Evolutionary conservation across 1,284 basidiomycete genomes (phyloP).

Genomic region (Anthracocystis panici-leucophaei): DNA sequence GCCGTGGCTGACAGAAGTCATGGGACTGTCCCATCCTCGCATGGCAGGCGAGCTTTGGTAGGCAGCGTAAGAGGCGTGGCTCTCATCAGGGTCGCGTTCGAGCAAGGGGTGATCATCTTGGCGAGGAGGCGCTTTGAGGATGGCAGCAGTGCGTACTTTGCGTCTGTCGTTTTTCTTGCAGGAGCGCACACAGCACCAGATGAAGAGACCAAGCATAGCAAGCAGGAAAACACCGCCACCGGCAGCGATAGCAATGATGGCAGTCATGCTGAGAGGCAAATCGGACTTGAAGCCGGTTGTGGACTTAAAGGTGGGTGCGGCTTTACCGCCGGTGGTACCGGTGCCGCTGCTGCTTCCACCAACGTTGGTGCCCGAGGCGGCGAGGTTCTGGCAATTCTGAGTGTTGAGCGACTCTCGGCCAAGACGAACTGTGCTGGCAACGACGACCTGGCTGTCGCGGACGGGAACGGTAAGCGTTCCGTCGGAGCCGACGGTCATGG

Average conservation of each 20-base stretch:
- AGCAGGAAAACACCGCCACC: conserved; percentile 43
- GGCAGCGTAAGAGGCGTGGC: conserved; percentile 22
- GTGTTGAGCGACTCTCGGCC: conserved; percentile 36
- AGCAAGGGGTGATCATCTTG: conserved; percentile 40
- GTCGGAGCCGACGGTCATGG: conserved; percentile 42
- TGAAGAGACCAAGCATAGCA: conserved; percentile 32
- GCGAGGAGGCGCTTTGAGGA: conserved; percentile 33
- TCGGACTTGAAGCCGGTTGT: conserved; percentile 45
- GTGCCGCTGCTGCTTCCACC: conserved; percentile 4
- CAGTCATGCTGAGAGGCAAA: conserved; percentile 33
- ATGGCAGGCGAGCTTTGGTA: conserved; percentile 32
- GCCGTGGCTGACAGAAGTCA: conserved; percentile 38
- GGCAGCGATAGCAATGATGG: conserved; percentile 46
- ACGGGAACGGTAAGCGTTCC: conserved; percentile 50
- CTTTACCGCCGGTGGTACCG: conserved; percentile 18
- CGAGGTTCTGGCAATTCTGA: conserved; percentile 31
- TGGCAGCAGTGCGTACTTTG: conserved; percentile 23
- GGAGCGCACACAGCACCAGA: conserved; percentile 49
- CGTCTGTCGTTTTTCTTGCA: conserved; percentile 43
- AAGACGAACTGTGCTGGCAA: conserved; percentile 41
- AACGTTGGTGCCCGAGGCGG: not conserved
- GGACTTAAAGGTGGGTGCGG: conserved; percentile 56
- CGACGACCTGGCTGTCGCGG: conserved; percentile 54
- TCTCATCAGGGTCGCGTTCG: conserved; percentile 22
- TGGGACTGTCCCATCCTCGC: conserved; percentile 38